Evolutionary conservation across 768 basidiomycete genomes (phyloP), one percentile per base, ranked within the genome.

Genomic region (Lactarius deliciosus): DNA sequence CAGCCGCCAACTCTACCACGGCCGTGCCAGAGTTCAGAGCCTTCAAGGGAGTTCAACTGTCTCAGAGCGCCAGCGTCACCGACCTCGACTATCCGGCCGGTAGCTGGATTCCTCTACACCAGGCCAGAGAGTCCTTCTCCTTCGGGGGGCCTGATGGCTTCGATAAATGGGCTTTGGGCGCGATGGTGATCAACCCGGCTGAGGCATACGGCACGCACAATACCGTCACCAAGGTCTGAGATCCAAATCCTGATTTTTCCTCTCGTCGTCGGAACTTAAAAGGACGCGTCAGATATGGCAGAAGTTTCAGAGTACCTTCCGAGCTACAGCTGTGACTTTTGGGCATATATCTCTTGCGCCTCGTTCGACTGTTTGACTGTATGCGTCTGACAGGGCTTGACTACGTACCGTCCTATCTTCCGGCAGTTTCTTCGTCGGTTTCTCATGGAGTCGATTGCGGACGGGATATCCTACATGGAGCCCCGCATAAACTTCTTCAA

Each of bases 141-240:
- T 76, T 90, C 30, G 89, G 86, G 36, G 89, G 89, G 3, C 79
- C 82, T 0, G 79, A 82, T 65, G 88, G 83, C 2, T 92, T 92
- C 64, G 90, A 93, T 74, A 76, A 77, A 60, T 90, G 88, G 89
- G 81, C 86, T 11, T 74, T 83, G 57, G 80, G 78, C 50, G 76
- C 83, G 3, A 78, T 90, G 79, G 85, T 81, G 59, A 90, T 93
- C 70, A 85, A 87, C 73, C 86, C 90, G 11, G 78, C 80, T 2
- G 87, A 91, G 70, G 89, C 90, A 5, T 91, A 92, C 70, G 79
- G 81, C 6, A 91, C 87, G 3, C 87, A 91, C 67, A 89, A 90
- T 61, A 90, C 88, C 5, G 80, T 86, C 11, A 76, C 80, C 3
- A 89, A 90, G 82, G 90, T 85, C 30, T 3, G 58, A 25, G 22